phyloP scores from a whole-genome alignment of 495 filamentous ascomycete species.

The Neurospora tetrasperma region DNA sequence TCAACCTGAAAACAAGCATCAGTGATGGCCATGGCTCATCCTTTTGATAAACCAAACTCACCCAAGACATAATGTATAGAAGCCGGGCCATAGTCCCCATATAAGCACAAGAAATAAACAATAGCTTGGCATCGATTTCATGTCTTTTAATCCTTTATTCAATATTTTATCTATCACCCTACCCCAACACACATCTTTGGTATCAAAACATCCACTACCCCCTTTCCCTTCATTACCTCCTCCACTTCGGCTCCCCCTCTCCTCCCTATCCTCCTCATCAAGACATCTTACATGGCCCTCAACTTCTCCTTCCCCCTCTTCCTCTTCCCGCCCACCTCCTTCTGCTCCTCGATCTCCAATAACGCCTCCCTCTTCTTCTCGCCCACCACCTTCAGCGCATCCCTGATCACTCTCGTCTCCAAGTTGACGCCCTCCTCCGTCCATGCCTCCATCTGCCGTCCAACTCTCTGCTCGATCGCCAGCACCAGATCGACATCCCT shows the following conservation, averaged over 20 bases:
- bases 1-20: background rate
- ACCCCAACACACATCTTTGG: background rate
- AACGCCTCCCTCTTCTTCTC: constrained; percentile 85
- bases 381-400: constrained; percentile 75
- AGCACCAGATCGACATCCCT: constrained; percentile 78
- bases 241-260: background rate
- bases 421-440: constrained; percentile 82
- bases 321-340: constrained; percentile 72
- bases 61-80: background rate
- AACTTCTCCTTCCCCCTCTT: constrained; percentile 51
- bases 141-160: background rate
- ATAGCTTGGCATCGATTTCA: too few relatives aligned
- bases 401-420: constrained; percentile 72
- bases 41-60: background rate
- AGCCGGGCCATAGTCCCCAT: too few relatives aligned
- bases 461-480: constrained; percentile 78
- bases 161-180: background rate
- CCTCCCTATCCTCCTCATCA: background rate
- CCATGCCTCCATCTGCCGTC: constrained; percentile 69
- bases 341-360: constrained; percentile 82
- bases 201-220: background rate
- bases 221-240: background rate
- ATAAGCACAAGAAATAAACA: too few relatives aligned
- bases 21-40: background rate
- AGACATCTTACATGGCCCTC: constrained; percentile 1